Percentiles rank a stretch among this genome's conserved stretches.
Conservation (phyloP, 176 grass and related monocot genomes). For the Oryza rufipogon region DNA sequence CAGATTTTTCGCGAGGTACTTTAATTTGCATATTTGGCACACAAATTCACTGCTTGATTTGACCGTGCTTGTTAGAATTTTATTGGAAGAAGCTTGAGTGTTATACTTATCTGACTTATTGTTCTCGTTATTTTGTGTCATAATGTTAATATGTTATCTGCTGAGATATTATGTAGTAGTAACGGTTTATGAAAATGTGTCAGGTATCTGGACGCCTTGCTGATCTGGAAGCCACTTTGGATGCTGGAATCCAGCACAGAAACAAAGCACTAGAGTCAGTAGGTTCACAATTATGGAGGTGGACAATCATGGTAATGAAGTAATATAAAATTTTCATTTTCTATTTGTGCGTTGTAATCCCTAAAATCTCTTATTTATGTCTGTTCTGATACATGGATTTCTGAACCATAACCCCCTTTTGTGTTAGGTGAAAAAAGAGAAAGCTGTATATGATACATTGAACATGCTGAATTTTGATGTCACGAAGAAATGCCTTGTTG, state of each 20-base stretch:
- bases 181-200: slow-evolving; percentile 28
- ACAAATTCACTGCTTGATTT: neutral
- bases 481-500: slow-evolving; percentile 99
- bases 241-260: slow-evolving; percentile 95
- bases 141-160: neutral
- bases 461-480: slow-evolving; percentile 99
- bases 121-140: neutral
- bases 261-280: slow-evolving; percentile 93
- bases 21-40: slow-evolving; percentile 24
- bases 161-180: neutral
- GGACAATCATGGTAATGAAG: slow-evolving; percentile 93
- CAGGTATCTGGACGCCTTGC: slow-evolving; percentile 85
- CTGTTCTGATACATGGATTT: slow-evolving; percentile 9
- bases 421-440: slow-evolving; percentile 91
- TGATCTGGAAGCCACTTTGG: slow-evolving; percentile 90
- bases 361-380: neutral
- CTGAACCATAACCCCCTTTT: slow-evolving; percentile 25
- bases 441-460: slow-evolving; percentile 96
- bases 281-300: slow-evolving; percentile 89
- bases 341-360: slow-evolving; percentile 8
- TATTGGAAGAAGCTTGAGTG: neutral
- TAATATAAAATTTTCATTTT: slow-evolving; percentile 32
- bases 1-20: slow-evolving; percentile 91
- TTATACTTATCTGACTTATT: neutral
- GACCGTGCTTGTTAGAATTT: slow-evolving; percentile 2